A percentile compares a stretch with the other conserved stretches of the same genome.
Conservation (phyloP, 371 early-diverging fungal species). For the Mucor sp. region DNA sequence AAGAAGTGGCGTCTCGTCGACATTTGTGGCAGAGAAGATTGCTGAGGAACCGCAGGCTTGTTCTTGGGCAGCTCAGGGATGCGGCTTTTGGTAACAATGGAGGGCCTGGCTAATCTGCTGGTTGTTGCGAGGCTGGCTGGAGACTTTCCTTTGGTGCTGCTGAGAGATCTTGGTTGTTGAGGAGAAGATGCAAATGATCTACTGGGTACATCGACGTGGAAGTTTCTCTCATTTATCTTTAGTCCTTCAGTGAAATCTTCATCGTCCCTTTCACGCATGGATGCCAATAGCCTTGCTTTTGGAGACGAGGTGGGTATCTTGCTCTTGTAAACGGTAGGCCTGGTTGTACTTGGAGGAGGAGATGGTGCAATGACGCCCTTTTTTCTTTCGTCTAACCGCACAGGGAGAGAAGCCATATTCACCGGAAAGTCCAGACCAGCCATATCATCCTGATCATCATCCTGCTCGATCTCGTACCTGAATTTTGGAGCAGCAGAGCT, state of each 20-base stretch:
- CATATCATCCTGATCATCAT: conserved; percentile 22
- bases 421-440: conserved; percentile 32
- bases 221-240: conserved; percentile 16
- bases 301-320: background rate
- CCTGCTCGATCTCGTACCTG: conserved; percentile 6
- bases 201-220: background rate
- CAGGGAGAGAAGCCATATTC: conserved; percentile 16
- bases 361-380: background rate
- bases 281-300: background rate
- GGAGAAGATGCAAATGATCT: background rate
- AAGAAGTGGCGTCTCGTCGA: background rate
- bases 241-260: conserved; percentile 38
- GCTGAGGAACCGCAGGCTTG: background rate
- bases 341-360: background rate
- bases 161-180: background rate
- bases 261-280: conserved; percentile 26
- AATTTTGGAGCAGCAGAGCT: background rate
- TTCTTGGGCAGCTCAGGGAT: background rate
- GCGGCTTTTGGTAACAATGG: background rate
- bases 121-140: background rate
- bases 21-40: background rate
- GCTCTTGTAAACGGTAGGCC: background rate
- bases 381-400: conserved; percentile 10
- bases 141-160: background rate
- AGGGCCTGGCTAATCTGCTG: conserved; percentile 8